Percentiles rank a stretch among this genome's conserved stretches.
Conservation (phyloP, 441 rosid species). For the Codiaeum variegatum region DNA sequence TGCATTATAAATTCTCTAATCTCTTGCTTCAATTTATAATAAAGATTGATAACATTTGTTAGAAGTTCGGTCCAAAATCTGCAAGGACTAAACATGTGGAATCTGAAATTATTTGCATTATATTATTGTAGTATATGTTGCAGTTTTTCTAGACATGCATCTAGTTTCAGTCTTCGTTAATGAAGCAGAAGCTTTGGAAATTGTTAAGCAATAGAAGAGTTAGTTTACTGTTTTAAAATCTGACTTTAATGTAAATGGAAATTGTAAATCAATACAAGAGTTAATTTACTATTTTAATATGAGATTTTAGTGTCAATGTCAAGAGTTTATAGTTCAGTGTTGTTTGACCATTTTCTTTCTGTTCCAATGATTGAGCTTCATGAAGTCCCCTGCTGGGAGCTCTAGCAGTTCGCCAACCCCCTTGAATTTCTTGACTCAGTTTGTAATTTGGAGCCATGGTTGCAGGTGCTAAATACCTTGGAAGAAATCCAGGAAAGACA, state of each 20-base stretch:
- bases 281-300: not conserved
- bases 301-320: not conserved
- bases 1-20: not conserved
- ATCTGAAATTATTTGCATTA: not conserved
- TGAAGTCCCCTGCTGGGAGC: not conserved
- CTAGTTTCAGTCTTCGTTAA: not conserved
- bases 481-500: constrained; percentile 97
- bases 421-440: not conserved
- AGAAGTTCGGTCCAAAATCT: not conserved
- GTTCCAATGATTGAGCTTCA: not conserved
- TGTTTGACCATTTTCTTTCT: not conserved
- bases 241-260: not conserved
- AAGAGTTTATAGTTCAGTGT: not conserved
- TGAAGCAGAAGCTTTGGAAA: not conserved
- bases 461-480: constrained; percentile 70
- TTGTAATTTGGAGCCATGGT: constrained; percentile 6
- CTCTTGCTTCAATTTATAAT: not conserved
- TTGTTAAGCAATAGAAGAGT: not conserved
- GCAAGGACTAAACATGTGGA: not conserved
- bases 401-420: not conserved
- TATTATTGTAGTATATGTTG: not conserved
- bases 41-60: not conserved
- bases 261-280: not conserved
- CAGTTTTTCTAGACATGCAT: not conserved
- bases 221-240: not conserved